Evolutionary conservation across 2,329 filamentous ascomycete genomes (phyloP).

Genomic region (Niveomyces coronatus): DNA sequence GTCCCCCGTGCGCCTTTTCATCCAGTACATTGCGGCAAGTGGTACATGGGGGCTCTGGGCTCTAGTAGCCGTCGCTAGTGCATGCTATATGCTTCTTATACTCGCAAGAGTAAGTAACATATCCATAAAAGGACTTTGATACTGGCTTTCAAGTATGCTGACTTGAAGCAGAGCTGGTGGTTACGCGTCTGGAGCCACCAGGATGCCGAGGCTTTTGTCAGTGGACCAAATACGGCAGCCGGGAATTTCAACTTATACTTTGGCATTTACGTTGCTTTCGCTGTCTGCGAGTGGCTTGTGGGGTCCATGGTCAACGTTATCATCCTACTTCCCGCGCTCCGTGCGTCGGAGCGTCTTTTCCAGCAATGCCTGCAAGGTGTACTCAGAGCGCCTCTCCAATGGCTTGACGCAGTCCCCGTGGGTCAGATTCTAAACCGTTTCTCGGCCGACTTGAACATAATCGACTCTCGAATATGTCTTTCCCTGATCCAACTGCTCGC

Average conservation of each 20-base stretch:
- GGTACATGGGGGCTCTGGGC: background rate
- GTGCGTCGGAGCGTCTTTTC: constrained; percentile 1
- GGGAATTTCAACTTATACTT: background rate
- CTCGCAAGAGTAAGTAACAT: background rate
- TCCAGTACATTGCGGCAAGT: background rate
- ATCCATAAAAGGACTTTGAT: no score
- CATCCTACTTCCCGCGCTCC: background rate
- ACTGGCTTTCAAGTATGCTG: background rate
- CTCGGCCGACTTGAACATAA: constrained; percentile 26
- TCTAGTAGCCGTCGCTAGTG: background rate
- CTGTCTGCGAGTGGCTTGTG: background rate
- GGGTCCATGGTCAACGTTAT: background rate
- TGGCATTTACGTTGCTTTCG: background rate
- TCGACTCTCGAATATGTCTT: constrained; percentile 21
- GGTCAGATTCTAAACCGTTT: constrained; percentile 35
- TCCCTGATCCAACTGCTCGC: constrained; percentile 13
- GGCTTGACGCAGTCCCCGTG: constrained; percentile 29
- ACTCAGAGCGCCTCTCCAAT: constrained; percentile 26
- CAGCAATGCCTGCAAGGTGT: background rate
- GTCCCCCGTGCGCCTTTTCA: background rate
- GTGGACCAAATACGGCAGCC: background rate
- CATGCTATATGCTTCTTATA: background rate
- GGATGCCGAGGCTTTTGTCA: background rate
- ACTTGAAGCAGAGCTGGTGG: constrained; percentile 1
- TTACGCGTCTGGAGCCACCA: background rate